Base-by-base conservation (phyloP, 176 grass and related monocot genomes). In the Aegilops tauschii region DNA sequence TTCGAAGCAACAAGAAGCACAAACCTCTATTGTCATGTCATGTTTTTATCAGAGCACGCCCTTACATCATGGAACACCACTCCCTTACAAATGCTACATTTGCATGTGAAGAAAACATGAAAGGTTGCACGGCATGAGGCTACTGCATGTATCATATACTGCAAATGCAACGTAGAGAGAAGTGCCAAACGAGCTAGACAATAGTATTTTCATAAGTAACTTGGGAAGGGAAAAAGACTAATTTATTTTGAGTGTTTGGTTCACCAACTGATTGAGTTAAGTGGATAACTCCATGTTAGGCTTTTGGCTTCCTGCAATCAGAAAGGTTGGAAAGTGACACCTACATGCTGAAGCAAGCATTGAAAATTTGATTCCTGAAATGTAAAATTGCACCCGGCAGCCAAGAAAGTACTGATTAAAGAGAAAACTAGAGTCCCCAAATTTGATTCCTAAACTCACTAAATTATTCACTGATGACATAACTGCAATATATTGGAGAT, bases 271-370 rank as follows among this genome's bases (percentile, higher is more conserved):
- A 56, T 36, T 79, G 47, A 32, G 32, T 44, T 23, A 44, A 34
- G 36, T 68, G 69, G 61, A 59, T 81, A 40, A 37, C 61, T 67
- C 44, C 34, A 45, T 35, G 61, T 44, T 20, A 69, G 28, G 34
- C 27, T 76, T 67, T 37, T 6, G 6, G 21, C 20, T 80, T 85
- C 83, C 44, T 81, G 1, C 36, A 68, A 69, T 44, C 25, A 25
- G 1, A 35, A 36, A 77, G 20, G 69, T 30, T 86, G 81, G 35
- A 81, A 85, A 89, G 75, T 31, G 62, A 44, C 36, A 35, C 29
- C 35, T 67, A 36, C 44, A 72, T 35, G 27, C 69, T 23, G 44
- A 66, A 81, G 62, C 5, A 25, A 69, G 4, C 34, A n/a, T 36
- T 14, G 40, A n/a, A 71, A 40, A n/a, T 7, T 6, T 37, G 5